Evolutionary conservation across 805 yeast genomes (phyloP).

Genomic region (Candida succiphila): DNA sequence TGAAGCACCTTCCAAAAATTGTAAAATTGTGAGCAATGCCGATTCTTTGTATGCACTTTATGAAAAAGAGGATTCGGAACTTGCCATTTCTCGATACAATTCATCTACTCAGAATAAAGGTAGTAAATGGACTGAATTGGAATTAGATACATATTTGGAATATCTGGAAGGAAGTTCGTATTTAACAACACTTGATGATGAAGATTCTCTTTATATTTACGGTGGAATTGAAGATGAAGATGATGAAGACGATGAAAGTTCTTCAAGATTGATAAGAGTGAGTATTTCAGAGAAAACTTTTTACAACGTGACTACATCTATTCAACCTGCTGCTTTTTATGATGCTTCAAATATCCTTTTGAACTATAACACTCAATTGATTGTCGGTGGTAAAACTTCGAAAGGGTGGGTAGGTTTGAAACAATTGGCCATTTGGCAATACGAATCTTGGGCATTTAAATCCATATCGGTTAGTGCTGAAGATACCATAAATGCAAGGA

Average conservation of each 20-base stretch:
- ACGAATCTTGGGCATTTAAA: constrained; percentile 57
- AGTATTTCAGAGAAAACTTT: constrained; percentile 25
- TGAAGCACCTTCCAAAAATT: constrained; percentile 12
- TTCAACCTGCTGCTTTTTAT: constrained; percentile 46
- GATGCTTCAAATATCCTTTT: constrained; percentile 38
- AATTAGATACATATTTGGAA: constrained; percentile 6
- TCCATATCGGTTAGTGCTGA: constrained; percentile 20
- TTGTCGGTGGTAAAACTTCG: constrained; percentile 58
- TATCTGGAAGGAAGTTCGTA: constrained; percentile 27
- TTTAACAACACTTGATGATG: constrained; percentile 28
- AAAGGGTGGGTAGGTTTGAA: constrained; percentile 64
- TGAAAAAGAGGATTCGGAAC: constrained; percentile 3
- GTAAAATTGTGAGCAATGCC: constrained; percentile 11
- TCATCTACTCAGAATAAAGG: no score
- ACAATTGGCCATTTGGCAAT: constrained; percentile 68
- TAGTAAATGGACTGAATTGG: constrained; percentile 14
- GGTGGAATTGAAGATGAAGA: constrained; percentile 33
- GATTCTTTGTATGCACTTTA: constrained; percentile 16
- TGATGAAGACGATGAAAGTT: constrained; percentile 13
- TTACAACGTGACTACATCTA: constrained; percentile 33
- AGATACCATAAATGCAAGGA: constrained; percentile 41
- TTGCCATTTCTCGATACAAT: constrained; percentile 7
- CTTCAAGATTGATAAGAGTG: constrained; percentile 34
- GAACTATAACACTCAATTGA: constrained; percentile 33
- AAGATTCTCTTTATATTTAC: constrained; percentile 36